Conservation (phyloP, 164 flowering plant genomes). For the Dillenia suffruticosa region DNA sequence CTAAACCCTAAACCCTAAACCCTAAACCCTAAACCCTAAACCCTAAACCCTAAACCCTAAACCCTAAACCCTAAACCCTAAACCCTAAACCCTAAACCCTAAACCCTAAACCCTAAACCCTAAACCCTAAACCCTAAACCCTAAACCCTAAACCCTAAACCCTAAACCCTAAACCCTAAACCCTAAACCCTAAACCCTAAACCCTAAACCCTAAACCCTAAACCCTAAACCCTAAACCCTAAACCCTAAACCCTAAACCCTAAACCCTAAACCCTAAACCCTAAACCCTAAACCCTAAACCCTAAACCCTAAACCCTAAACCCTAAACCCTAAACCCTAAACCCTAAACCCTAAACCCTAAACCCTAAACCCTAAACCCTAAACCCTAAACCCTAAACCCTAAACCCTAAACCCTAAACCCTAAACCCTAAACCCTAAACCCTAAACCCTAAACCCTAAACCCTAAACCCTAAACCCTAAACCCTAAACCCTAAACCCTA, state of each 20-base stretch:
- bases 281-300: conserved; percentile 7
- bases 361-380: conserved; percentile 7
- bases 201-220: conserved; percentile 5
- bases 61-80: no score
- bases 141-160: conserved; percentile 6
- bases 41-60: no score
- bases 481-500: conserved; percentile 2
- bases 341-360: conserved; percentile 7
- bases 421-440: conserved; percentile 5
- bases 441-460: conserved; percentile 5
- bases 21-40: no score
- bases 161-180: no score
- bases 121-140: conserved; percentile 6
- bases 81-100: no score
- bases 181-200: conserved; percentile 7
- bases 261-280: conserved; percentile 1
- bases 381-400: conserved; percentile 7
- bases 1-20: no score
- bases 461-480: conserved; percentile 5
- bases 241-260: conserved; percentile 3
- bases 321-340: conserved; percentile 7
- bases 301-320: conserved; percentile 7
- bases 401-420: conserved; percentile 2
- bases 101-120: conserved; percentile 1
- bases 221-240: conserved; percentile 2